Evolutionary conservation across 768 basidiomycete genomes (phyloP).

Genomic region (Tylopilus rubrobrunneus): DNA sequence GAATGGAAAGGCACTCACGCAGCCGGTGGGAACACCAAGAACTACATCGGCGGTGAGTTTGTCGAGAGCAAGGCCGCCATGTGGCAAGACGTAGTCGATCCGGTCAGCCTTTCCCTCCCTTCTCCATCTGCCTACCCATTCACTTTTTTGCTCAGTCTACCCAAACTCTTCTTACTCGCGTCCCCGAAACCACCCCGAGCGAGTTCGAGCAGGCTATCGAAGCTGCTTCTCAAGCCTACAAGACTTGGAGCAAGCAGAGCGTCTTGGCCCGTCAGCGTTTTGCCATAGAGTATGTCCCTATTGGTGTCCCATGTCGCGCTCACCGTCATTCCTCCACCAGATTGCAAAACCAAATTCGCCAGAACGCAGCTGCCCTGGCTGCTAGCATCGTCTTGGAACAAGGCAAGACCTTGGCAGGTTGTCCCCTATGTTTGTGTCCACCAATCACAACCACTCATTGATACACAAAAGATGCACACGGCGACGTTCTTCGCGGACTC

Average conservation of each 20-base stretch:
- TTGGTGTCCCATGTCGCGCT: background rate
- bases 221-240: conserved; percentile 81
- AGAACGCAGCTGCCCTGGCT: conserved; percentile 83
- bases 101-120: conserved; percentile 49
- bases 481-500: conserved; percentile 88
- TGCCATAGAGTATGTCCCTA: conserved; percentile 72
- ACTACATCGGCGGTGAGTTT: conserved; percentile 89
- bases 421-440: conserved; percentile 6
- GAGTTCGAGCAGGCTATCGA: conserved; percentile 85
- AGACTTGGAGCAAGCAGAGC: conserved; percentile 84
- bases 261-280: conserved; percentile 85
- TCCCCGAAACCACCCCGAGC: conserved; percentile 78
- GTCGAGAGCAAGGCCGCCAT: conserved; percentile 71
- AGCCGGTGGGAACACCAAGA: conserved; percentile 84
- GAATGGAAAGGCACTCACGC: conserved; percentile 88
- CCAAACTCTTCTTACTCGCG: conserved; percentile 82
- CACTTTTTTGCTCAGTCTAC: conserved; percentile 56
- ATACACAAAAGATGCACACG: conserved; percentile 72
- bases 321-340: conserved; percentile 37
- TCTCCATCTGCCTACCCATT: background rate
- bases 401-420: conserved; percentile 88
- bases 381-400: conserved; percentile 91
- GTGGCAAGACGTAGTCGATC: conserved; percentile 89
- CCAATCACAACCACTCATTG: background rate
- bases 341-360: conserved; percentile 80